Evolutionary conservation across 1,284 basidiomycete genomes (phyloP).

Genomic region (Heterobasidion parviporum): DNA sequence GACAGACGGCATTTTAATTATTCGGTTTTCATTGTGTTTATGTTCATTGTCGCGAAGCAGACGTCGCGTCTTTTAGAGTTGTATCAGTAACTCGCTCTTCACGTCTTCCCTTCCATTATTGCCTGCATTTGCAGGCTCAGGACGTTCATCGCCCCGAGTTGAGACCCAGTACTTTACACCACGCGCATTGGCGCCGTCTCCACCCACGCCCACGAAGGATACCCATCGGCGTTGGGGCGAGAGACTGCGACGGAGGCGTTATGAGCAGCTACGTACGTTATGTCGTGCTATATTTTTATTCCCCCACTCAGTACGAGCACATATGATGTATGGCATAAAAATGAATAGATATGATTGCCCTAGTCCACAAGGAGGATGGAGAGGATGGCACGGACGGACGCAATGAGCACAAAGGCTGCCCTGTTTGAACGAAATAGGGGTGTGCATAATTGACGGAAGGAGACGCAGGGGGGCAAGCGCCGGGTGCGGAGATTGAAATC

Average conservation of each 20-base stretch:
- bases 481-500: constrained; percentile 35
- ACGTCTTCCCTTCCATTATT: background rate
- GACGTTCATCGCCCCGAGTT: background rate
- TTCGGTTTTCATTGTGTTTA: background rate
- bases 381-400: background rate
- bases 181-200: constrained; percentile 4
- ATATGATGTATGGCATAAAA: constrained; percentile 7
- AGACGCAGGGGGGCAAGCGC: no score
- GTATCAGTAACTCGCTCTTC: background rate
- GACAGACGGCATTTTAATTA: background rate
- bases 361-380: constrained; percentile 8
- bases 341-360: background rate
- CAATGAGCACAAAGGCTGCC: background rate
- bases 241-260: background rate
- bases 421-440: background rate
- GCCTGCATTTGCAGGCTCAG: background rate
- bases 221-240: constrained; percentile 1
- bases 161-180: background rate
- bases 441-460: constrained; percentile 13
- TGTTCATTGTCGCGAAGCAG: background rate
- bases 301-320: constrained; percentile 1
- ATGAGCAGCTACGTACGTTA: background rate
- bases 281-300: constrained; percentile 12
- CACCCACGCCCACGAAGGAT: constrained; percentile 5
- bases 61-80: background rate